A percentile compares a stretch with the other conserved stretches of the same genome.
Conservation (phyloP, 2,329 filamentous ascomycete genomes). For the Ilyonectria mors-panacis region DNA sequence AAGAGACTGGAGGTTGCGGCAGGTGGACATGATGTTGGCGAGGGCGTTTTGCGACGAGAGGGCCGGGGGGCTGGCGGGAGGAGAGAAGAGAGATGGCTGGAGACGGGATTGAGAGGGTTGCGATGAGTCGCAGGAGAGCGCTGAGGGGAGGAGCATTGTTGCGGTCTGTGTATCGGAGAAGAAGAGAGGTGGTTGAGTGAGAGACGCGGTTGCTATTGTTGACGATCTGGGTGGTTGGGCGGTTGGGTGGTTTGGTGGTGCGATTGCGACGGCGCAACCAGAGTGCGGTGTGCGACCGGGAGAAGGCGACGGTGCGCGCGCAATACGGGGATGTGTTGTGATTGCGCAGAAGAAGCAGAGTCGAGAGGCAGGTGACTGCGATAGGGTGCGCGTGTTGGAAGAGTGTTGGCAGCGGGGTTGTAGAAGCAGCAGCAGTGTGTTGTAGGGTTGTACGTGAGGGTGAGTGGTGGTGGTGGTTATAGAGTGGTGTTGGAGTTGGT, state of each 20-base stretch:
- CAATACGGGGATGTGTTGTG: conserved; percentile 27
- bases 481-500: conserved; percentile 44
- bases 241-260: conserved; percentile 41
- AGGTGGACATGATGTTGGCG: conserved; percentile 71
- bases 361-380: background rate
- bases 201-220: conserved; percentile 24
- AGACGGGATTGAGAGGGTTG: conserved; percentile 60
- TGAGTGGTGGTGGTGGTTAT: conserved; percentile 42
- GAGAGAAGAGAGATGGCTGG: conserved; percentile 70
- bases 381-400: background rate
- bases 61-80: conserved; percentile 70
- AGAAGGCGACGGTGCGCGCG: conserved; percentile 36
- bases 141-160: conserved; percentile 72
- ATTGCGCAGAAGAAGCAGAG: background rate
- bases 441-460: conserved; percentile 9
- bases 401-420: background rate
- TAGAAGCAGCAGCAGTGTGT: conserved; percentile 4
- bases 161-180: conserved; percentile 17
- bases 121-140: conserved; percentile 71
- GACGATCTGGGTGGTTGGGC: conserved; percentile 12
- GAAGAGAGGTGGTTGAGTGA: conserved; percentile 8
- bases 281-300: conserved; percentile 20
- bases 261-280: conserved; percentile 40
- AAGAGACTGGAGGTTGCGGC: conserved; percentile 73
- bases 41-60: conserved; percentile 63